Conservation (phyloP, 2,329 filamentous ascomycete species). For the Tolypocladium ophioglossoides region DNA sequence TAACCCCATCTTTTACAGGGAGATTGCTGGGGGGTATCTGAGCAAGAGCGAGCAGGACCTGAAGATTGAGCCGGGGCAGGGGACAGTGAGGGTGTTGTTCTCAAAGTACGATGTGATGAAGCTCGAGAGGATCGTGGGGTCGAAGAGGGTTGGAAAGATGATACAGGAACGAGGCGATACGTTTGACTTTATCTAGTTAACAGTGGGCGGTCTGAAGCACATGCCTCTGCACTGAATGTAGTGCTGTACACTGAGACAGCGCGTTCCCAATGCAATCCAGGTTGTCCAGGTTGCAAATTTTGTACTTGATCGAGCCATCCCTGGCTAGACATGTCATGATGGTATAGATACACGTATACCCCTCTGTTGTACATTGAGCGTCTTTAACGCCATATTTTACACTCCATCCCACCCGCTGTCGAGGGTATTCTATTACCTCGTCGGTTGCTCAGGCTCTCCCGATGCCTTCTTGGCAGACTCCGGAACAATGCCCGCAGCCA, state of each 20-base stretch:
- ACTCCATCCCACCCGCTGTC: background rate
- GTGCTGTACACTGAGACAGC: no score
- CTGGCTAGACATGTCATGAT: background rate
- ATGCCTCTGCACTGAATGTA: background rate
- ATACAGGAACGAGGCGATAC: constrained; percentile 75
- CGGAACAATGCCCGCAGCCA: constrained; percentile 19
- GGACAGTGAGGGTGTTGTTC: constrained; percentile 56
- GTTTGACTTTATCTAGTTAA: constrained; percentile 76
- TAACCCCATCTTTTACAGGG: constrained; percentile 71
- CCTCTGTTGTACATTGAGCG: constrained; percentile 4
- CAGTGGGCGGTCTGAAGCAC: background rate
- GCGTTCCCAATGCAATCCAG: background rate
- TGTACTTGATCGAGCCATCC: background rate
- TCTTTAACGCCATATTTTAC: background rate
- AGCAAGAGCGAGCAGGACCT: constrained; percentile 46
- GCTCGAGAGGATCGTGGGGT: constrained; percentile 80
- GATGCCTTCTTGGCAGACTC: constrained; percentile 10
- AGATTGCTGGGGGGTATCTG: constrained; percentile 61
- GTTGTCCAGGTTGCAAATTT: background rate
- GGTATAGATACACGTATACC: constrained; percentile 1
- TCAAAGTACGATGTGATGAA: constrained; percentile 84
- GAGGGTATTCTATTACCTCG: constrained; percentile 1
- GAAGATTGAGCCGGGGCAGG: constrained; percentile 46
- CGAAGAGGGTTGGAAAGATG: constrained; percentile 72
- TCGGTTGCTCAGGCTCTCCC: background rate